phyloP scores from a whole-genome alignment of 2,329 filamentous ascomycete genomes.

The Colletotrichum sublineola region DNA sequence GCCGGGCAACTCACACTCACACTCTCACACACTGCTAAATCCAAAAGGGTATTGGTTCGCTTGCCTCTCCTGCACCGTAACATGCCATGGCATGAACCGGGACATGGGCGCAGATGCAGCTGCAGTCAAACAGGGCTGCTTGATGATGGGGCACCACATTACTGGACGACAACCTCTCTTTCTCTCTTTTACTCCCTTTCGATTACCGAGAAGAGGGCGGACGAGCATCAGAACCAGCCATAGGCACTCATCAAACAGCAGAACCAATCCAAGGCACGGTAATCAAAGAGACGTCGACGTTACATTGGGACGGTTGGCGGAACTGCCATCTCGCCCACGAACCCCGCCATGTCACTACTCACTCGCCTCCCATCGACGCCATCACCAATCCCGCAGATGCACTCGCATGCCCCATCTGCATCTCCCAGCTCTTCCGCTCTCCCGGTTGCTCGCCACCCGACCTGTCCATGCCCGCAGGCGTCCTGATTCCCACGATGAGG shows the following conservation, averaged over 20 bases:
- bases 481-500: background rate
- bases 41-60: conserved; percentile 1
- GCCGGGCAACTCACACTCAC: background rate
- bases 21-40: background rate
- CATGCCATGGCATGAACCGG: conserved; percentile 35
- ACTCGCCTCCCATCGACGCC: conserved; percentile 25
- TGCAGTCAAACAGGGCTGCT: conserved; percentile 38
- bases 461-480: background rate
- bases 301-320: conserved; percentile 4
- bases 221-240: conserved; percentile 2
- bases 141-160: conserved; percentile 60
- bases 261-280: background rate
- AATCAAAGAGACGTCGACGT: conserved; percentile 11
- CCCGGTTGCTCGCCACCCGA: background rate
- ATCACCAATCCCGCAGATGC: conserved; percentile 29
- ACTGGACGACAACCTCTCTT: conserved; percentile 51
- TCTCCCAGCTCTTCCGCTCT: conserved; percentile 17
- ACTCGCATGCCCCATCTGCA: conserved; percentile 29
- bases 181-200: background rate
- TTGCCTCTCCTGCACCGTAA: conserved; percentile 22
- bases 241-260: background rate
- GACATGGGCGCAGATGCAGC: conserved; percentile 20
- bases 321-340: background rate
- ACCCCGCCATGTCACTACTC: conserved; percentile 24
- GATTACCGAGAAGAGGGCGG: background rate